phyloP scores from a whole-genome alignment of 352 stramenopile genomes.

The Globisporangium abappressorium region DNA sequence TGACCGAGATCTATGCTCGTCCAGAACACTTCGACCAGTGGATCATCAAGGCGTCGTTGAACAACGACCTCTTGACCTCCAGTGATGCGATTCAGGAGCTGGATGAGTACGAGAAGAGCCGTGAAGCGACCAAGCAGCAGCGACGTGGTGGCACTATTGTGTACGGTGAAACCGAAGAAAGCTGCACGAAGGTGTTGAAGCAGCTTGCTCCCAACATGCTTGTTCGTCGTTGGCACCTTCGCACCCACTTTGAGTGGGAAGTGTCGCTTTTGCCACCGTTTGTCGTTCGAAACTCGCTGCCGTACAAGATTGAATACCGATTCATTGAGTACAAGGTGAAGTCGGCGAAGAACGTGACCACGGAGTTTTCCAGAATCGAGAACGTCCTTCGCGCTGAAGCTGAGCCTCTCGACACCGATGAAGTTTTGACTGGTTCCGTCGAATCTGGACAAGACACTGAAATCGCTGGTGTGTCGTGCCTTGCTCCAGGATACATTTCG shows the following conservation, averaged over 20 bases:
- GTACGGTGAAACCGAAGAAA: slow-evolving; percentile 72
- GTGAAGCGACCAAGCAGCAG: slow-evolving; percentile 47
- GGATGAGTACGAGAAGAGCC: slow-evolving; percentile 45
- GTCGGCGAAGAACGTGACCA: slow-evolving; percentile 40
- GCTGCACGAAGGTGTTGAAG: slow-evolving; percentile 70
- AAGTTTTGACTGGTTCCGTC: slow-evolving; percentile 49
- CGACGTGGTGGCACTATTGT: slow-evolving; percentile 69
- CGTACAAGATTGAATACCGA: slow-evolving; percentile 82
- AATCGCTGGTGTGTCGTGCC: slow-evolving; percentile 66
- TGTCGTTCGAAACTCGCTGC: slow-evolving; percentile 83
- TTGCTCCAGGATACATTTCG: slow-evolving; percentile 69
- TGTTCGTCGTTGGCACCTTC: slow-evolving; percentile 69
- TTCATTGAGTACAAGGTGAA: slow-evolving; percentile 82
- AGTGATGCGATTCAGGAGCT: slow-evolving; percentile 51
- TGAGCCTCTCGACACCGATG: slow-evolving; percentile 25
- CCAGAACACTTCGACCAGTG: slow-evolving; percentile 65
- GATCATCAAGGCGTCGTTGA: slow-evolving; percentile 71
- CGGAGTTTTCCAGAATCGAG: slow-evolving; percentile 66
- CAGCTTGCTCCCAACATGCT: slow-evolving; percentile 70
- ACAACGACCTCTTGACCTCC: slow-evolving; percentile 76
- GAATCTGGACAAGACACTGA: slow-evolving; percentile 72
- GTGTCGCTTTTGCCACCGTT: slow-evolving; percentile 74
- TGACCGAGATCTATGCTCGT: slow-evolving; percentile 79
- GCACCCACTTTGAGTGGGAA: slow-evolving; percentile 81
- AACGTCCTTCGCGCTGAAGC: slow-evolving; percentile 39